Evolutionary conservation across 345 rosid genomes (phyloP).

Genomic region (Hypericum androsaemum): DNA sequence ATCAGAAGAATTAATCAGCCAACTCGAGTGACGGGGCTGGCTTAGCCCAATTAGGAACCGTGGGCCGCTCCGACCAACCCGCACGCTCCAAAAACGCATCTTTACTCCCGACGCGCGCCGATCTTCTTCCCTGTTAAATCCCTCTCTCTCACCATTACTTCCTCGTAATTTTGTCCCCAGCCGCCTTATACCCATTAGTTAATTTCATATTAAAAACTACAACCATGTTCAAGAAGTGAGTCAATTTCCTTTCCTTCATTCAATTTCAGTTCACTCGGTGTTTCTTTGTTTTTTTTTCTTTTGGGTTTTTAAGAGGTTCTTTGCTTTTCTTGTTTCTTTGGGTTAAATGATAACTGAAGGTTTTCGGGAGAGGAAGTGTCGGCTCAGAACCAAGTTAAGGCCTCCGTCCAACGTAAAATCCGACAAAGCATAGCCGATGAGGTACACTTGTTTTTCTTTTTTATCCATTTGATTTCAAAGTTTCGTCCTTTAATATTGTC

Average conservation of each 20-base stretch:
- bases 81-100: too few species aligned
- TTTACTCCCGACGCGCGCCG: too few species aligned
- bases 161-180: too few species aligned
- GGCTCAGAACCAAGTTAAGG: conserved; percentile 95
- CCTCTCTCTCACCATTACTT: too few species aligned
- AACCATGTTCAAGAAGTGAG: conserved; percentile 3
- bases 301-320: too few species aligned
- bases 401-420: conserved; percentile 90
- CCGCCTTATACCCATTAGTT: not conserved
- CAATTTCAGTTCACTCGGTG: too few species aligned
- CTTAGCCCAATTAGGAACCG: too few species aligned
- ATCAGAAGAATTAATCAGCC: too few species aligned
- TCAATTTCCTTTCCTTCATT: not conserved
- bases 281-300: too few species aligned
- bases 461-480: not conserved
- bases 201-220: not conserved
- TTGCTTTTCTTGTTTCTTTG: not conserved
- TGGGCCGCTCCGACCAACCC: too few species aligned
- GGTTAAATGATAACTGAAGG: conserved; percentile 28
- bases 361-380: conserved; percentile 88
- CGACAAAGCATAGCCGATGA: conserved; percentile 96
- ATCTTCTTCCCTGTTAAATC: too few species aligned
- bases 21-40: too few species aligned
- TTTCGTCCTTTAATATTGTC: not conserved
- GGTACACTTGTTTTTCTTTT: conserved; percentile 28